phyloP scores from a whole-genome alignment of 2,329 filamentous ascomycete genomes.

The Aspergillus sp. region DNA sequence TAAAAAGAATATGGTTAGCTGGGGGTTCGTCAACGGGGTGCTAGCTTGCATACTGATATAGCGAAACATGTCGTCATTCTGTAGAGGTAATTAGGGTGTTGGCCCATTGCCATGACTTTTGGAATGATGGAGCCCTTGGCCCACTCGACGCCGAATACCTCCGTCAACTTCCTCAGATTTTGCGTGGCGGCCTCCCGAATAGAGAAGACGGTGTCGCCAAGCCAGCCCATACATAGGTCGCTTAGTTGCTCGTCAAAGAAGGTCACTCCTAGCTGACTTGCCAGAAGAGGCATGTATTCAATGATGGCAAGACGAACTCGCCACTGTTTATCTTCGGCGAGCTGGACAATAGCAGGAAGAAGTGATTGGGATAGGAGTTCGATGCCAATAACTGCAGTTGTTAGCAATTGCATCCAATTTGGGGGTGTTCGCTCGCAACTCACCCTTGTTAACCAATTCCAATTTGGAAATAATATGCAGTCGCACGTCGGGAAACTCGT shows the following conservation, averaged over 20 bases:
- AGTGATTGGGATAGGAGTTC: conserved; percentile 94
- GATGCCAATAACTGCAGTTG: conserved; percentile 80
- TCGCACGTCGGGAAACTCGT: conserved; percentile 96
- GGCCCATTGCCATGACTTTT: conserved; percentile 97
- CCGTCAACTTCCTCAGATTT: conserved; percentile 96
- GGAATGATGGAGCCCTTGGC: conserved; percentile 95
- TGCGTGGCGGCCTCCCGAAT: conserved; percentile 96
- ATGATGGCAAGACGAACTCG: conserved; percentile 96
- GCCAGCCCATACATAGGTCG: conserved; percentile 95
- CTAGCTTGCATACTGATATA: conserved; percentile 72
- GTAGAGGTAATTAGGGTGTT: conserved; percentile 98
- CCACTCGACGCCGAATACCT: conserved; percentile 98
- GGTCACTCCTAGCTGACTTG: conserved; percentile 90
- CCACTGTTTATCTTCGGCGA: conserved; percentile 99
- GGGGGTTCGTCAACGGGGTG: background rate
- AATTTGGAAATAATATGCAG: conserved; percentile 99
- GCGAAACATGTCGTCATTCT: conserved; percentile 99
- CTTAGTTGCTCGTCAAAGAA: conserved; percentile 99
- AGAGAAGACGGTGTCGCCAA: conserved; percentile 97
- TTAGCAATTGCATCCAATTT: background rate
- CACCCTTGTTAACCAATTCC: conserved; percentile 94
- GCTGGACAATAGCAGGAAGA: conserved; percentile 92
- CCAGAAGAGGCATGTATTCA: conserved; percentile 95
- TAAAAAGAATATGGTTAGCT: conserved; percentile 29
- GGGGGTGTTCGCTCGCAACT: conserved; percentile 15